These are phyloP conservation scores for Fragaria iinumae DNA, from an alignment of 306 rosid genomes.

Conservation along the genomic window DNA sequence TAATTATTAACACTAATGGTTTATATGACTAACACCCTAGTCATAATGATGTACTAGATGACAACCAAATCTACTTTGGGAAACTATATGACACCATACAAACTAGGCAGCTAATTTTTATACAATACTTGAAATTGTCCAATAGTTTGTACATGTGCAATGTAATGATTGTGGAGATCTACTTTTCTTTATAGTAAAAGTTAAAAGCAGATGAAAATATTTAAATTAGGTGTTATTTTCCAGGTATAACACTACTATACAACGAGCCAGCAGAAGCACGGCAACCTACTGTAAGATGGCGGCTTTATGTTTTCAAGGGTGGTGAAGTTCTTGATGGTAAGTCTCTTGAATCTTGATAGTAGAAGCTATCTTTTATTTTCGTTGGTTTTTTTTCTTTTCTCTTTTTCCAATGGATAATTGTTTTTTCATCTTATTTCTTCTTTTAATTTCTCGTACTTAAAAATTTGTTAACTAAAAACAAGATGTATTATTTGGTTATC, in stretches of 20 bases:
- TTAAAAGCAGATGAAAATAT: not conserved
- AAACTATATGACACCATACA: not conserved
- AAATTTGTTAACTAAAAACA: not conserved
- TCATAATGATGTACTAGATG: not conserved
- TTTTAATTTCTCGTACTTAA: not conserved
- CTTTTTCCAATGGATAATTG: not conserved
- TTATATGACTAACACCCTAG: not conserved
- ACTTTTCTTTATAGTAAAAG: not conserved
- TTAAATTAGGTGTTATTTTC: constrained; percentile 19
- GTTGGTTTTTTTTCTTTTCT: not conserved
- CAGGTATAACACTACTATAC: constrained; percentile 79
- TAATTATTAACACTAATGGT: not conserved
- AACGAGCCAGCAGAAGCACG: constrained; percentile 86
- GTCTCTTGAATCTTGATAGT: constrained; percentile 26
- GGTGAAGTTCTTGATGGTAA: constrained; percentile 90
- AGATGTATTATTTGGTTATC: not conserved
- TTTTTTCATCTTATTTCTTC: not conserved
- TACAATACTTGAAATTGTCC: not conserved
- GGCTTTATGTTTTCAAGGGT: constrained; percentile 93
- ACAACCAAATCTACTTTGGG: not conserved
- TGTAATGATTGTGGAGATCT: not conserved
- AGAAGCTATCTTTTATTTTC: not conserved
- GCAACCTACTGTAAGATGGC: constrained; percentile 83
- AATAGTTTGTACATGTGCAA: not conserved
- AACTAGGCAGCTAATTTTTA: not conserved